A percentile compares a stretch with the other conserved stretches of the same genome.
Evolutionary conservation across 225 moss, liverwort and hornwort species (phyloP).

Genomic region (Pleurozium schreberi): DNA sequence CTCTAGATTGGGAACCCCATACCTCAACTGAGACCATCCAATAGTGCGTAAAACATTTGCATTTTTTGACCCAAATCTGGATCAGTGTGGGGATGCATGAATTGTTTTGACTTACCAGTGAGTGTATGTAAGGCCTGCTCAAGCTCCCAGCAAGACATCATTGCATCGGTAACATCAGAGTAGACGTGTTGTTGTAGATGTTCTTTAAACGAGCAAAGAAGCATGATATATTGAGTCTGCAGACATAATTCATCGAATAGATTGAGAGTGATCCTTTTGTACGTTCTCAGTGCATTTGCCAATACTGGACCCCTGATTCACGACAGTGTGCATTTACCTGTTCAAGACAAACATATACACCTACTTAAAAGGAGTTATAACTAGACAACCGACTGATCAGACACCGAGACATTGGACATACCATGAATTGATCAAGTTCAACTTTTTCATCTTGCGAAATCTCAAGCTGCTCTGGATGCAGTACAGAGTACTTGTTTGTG

Average conservation of each 20-base stretch:
- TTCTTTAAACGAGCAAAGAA: slow-evolving; percentile 48
- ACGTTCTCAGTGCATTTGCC: not conserved
- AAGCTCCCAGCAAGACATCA: slow-evolving; percentile 53
- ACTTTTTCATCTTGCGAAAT: slow-evolving; percentile 28
- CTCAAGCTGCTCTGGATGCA: slow-evolving; percentile 28
- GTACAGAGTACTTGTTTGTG: slow-evolving; percentile 20
- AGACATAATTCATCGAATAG: not conserved
- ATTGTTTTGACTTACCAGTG: slow-evolving; percentile 24
- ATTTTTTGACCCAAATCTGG: not conserved
- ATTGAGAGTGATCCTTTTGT: not conserved
- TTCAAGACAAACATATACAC: not conserved
- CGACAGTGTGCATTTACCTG: not conserved
- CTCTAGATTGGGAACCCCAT: not conserved
- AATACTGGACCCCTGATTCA: not conserved
- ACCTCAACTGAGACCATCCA: not conserved
- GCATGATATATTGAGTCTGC: slow-evolving; percentile 54
- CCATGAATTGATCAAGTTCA: slow-evolving; percentile 71
- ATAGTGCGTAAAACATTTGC: not conserved
- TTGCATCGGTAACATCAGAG: slow-evolving; percentile 52
- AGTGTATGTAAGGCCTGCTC: slow-evolving; percentile 46
- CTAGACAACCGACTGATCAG: not conserved
- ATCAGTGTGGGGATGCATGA: not conserved
- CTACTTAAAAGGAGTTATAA: not conserved
- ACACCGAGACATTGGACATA: not conserved
- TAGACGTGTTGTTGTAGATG: slow-evolving; percentile 47